Evolutionary conservation across 768 basidiomycete species (phyloP).

Genomic region (Boletales sp.): DNA sequence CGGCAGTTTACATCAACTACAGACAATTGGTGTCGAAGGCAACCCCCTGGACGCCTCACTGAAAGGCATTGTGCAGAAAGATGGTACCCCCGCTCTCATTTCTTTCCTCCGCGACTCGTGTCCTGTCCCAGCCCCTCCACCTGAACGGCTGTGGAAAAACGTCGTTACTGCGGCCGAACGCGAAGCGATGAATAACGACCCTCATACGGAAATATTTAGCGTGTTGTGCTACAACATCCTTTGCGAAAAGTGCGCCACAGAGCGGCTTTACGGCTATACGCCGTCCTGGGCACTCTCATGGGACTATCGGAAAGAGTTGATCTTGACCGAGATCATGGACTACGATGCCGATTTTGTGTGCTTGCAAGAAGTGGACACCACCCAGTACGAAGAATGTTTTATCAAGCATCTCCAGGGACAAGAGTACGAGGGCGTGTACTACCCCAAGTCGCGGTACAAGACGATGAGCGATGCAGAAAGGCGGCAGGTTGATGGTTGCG

Average conservation of each 20-base stretch:
- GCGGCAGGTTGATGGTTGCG: conserved; percentile 91
- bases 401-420: conserved; percentile 62
- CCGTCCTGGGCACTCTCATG: conserved; percentile 96
- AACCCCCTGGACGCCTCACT: conserved; percentile 83
- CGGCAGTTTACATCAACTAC: conserved; percentile 87
- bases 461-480: conserved; percentile 88
- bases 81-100: conserved; percentile 88
- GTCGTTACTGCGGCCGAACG: conserved; percentile 57
- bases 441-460: conserved; percentile 89
- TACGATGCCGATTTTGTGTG: conserved; percentile 89
- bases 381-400: conserved; percentile 92
- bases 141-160: conserved; percentile 73
- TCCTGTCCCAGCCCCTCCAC: conserved; percentile 76
- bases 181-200: conserved; percentile 57
- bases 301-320: conserved; percentile 88
- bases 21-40: conserved; percentile 94
- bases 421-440: conserved; percentile 89
- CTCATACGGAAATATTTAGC: conserved; percentile 70
- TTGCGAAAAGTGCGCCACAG: conserved; percentile 86
- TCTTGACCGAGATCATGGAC: conserved; percentile 78
- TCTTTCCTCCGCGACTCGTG: conserved; percentile 92
- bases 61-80: conserved; percentile 84
- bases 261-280: conserved; percentile 90
- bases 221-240: conserved; percentile 93
- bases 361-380: conserved; percentile 91